Evolutionary conservation across 805 yeast species (phyloP), one percentile per base, ranked within the genome.

Genomic region (Saturnispora ahearnii): DNA sequence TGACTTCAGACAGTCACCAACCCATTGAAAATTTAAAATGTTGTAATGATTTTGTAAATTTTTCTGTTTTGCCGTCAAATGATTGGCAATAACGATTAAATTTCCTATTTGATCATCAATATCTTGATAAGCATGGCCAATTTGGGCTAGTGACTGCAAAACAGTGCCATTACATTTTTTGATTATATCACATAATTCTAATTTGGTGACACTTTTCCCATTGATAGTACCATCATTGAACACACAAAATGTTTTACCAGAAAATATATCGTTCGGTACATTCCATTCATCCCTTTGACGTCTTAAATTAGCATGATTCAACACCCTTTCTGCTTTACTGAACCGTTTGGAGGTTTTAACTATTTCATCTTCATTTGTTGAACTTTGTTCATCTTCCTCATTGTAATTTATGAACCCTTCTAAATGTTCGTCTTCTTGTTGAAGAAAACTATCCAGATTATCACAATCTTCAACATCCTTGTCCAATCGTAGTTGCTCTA

Each of bases 1-100:
- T 12, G 68, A 61, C 15, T 62, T 58, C 2, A 86, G 66, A 56
- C 93, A 80, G 55, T 86, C 90, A 42, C 79, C 69, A 5, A 87
- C 61, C 96, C 96, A 91, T 30, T 66, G 62, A 0, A 95, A 88
- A 46, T 65, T 72, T 7, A 88, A 60, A 0, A 91, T 69, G 57
- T 82, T 86, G 56, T 73, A 77, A 15, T 62, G 51, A n/a, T 67
- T 62, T 10, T 61, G 26, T 10, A 15, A 22, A 30, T 13, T 31
- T 5, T 21, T 3, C 22, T 46, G 49, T 8, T 11, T 9, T 8
- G 15, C 10, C 8, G 12, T 30, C n/a, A 18, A 21, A 50, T 60
- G 69, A 30, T 67, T 72, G 15, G 76, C 69, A 18, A 78, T 61
- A 2, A 55, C 67, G 47, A 59, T 68, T 31, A 59, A 58, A 40